Evolutionary conservation across 257 asterid species (phyloP), one percentile per base, ranked within the genome.

Genomic region (Linaria vulgaris): DNA sequence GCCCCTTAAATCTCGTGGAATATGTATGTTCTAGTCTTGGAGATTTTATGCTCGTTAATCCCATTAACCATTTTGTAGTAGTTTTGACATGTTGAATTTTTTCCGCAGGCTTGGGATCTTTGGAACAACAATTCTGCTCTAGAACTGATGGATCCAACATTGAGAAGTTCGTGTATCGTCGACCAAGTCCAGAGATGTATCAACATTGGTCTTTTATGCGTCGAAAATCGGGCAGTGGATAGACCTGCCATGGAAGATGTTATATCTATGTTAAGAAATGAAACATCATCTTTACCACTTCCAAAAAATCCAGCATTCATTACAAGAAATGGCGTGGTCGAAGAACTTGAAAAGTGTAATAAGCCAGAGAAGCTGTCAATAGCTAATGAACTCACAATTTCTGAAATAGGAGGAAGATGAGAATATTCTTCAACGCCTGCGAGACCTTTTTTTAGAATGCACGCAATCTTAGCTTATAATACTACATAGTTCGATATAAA

Each of bases 41-140:
- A 34, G 43, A 24, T 10, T 23, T 2, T 12, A 3, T 19, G 12
- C 0, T 8, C 4, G 0, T 34, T 22, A 5, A 6, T 17, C 23
- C 22, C 5, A 7, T 12, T 14, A 46, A 34, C n/a, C 16, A 12
- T 9, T 20, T 37, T 63, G 20, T 6, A 16, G 21, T 5, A 14
- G 30, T 30, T 6, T 34, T 59, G 20, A 31, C 17, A 23, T 53
- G 9, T 61, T 31, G 15, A 12, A 16, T 14, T 64, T 7, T 13
- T 16, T 21, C n/a, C 64, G 22, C 50, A 76, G 83, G 83, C 74
- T 9, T 79, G 85, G 85, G 77, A 79, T 51, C 72, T 62, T 10
- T 82, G 88, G 83, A 23, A 16, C 24, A 57, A 57, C 66, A 59
- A 16, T 25, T 17, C 23, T 60, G 79, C 64, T 20, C 17, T 75